Base-by-base conservation (phyloP, 768 basidiomycete species). In the Leccinum disarticulatum region DNA sequence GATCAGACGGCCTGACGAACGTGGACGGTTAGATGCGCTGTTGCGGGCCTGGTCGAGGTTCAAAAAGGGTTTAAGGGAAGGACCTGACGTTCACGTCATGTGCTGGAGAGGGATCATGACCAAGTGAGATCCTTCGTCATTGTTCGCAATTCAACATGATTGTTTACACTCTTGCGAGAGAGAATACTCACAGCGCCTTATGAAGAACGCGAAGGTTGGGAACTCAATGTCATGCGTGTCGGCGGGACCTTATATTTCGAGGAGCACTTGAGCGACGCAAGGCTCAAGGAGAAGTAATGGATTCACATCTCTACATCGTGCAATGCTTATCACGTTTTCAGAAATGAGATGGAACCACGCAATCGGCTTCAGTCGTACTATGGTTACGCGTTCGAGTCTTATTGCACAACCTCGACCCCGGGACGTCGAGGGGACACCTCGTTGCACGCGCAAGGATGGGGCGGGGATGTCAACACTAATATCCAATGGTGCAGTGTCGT, bases 401-500 rank as follows among this genome's bases (percentile, higher is more conserved):
- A 87, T 66, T 93, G 90, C 72, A 95, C 93, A 14, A 73, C 74
- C 3, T 69, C 77, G 30, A 55, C 61, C 27, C 72, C 72, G 8
- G 68, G 70, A 1, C 59, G 46, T 60, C 61, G 66, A 36, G 64
- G 66, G 19, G 47, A 47, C 48, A 56, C 51, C 17, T 61, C 71
- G 14, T 70, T 73, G 14, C 71, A 72, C 33, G 77, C 19, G 8
- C 57, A 22, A 25, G 88, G 87, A 2, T 93, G 88, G 89, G 83
- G 90, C 55, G 87, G 87, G 1, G 87, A 90, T 60, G 91, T 95
- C 13, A 81, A 95, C 68, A 95, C 92, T 11, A 93, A 93, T 65
- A 82, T 90, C 0, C 92, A 95, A 65, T 95, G 93, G 93, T 95
- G 93, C 67, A 87, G 84, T 61, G 87, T 96, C 54, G 89, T 93